Base-by-base conservation (phyloP, 345 rosid genomes). In the Combretum micranthum region DNA sequence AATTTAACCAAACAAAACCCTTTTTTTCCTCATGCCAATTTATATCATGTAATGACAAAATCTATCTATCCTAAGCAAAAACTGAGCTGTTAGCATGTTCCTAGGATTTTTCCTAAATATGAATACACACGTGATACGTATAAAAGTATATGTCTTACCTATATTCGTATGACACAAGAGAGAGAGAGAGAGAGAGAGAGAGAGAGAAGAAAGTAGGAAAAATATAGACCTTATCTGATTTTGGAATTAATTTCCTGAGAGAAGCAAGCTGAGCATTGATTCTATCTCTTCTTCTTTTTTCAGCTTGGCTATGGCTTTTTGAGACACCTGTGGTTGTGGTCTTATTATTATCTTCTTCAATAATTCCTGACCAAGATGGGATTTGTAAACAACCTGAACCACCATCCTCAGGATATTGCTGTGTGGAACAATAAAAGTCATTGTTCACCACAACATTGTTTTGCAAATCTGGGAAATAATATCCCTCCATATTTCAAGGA, bases 251-350 rank as follows among this genome's bases (percentile, higher is more conserved):
- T 65, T 92, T 88, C 65, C 99, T 72, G 25, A 92, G 84, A 68
- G 77, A 75, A 8, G 91, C 63, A 49, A 92, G 98, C 67, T 92
- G 98, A 0, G 86, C 72, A 66, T 84, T 88, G 44, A 88, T 92
- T 50, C 96, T 71, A 69, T 92, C 98, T 42, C 98, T 70, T 21
- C 98, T 87, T 45, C 96, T 68, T 70, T 92, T 88, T 80, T 92
- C 98, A 0, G 98, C 98, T 10, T 81, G 82, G 69, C 96, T 88
- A 65, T 92, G 98, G 61, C 83, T 83, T 32, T 62, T 83, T 42
- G 81, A 78, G 42, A 51, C 64, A 2, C 71, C 55, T 15, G 81
- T 67, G 12, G 78, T 61, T 26, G n/a, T n/a, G n/a, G n/a, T n/a
- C n/a, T n/a, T n/a, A n/a, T n/a, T n/a, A n/a, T 50, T 72, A 17